Evolutionary conservation across 148 eudicot genomes (phyloP), one percentile per base, ranked within the genome.

Genomic region (Suaeda aralocaspica): DNA sequence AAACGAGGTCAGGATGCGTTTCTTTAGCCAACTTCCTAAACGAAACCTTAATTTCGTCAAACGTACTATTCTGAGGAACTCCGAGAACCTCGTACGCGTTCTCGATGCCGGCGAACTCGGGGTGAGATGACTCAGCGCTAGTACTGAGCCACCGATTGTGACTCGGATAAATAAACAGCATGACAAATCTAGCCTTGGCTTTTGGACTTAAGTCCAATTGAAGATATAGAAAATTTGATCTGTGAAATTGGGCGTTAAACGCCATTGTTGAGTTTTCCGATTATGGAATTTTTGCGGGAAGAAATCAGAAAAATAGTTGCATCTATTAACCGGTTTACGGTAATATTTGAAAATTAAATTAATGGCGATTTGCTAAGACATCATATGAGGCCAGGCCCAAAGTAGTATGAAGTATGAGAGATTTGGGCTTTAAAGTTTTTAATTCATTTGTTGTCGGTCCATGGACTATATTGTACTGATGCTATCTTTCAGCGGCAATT

Each of bases 1-100:
- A 77, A 72, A 84, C 86, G 18, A 93, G 84, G 65, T 93, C 98
- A 11, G 98, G 97, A 68, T 93, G 98, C 69, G 98, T 90, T 80
- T 87, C 90, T 73, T 93, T 93, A 1, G 98, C 98, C 73, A 93
- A 79, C 76, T 83, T 90, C 10, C 90, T 82, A 59, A 93, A 93
- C 26, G 95, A 88, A 2, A 74, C 78, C 80, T 93, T 93, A 64
- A 93, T 87, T 46, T 90, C 95, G 0, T 78, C 72, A 28, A 82
- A 83, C 0, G 98, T 85, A 75, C 94, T 79, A 24, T 76, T 82
- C 42, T 90, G 87, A 0, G 87, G 57, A 4, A 93, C 87, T 25
- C 88, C 81, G 5, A 93, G 71, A 55, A 88, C 77, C 44, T 82
- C 88, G 73, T 93, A 93, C 0, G 98, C 98, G 72, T 78, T 93